Evolutionary conservation across 331 rosid species (phyloP).

Genomic region (Dryas integrifolia): DNA sequence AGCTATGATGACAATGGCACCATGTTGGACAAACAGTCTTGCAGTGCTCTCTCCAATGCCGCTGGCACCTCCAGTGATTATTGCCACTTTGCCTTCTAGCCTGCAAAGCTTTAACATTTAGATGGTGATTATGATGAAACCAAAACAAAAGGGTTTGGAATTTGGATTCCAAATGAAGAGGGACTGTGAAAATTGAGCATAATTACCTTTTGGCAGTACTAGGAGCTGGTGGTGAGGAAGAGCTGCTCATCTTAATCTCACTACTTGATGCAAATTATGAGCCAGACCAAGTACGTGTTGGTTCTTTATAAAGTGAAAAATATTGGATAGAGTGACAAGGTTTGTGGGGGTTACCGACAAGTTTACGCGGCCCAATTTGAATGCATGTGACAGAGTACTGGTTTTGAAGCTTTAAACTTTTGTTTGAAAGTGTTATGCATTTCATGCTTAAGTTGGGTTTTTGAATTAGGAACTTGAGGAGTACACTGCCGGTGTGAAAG

Average conservation of each 20-base stretch:
- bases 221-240: background rate
- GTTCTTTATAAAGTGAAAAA: background rate
- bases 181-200: background rate
- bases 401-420: constrained; percentile 2
- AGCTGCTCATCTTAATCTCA: constrained; percentile 1
- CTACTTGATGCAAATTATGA: background rate
- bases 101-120: constrained; percentile 13
- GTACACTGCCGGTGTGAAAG: no score
- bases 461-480: background rate
- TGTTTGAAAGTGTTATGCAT: constrained; percentile 4
- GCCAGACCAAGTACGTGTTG: no score
- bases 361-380: constrained; percentile 12
- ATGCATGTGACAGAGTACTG: background rate
- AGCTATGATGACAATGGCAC: constrained; percentile 52
- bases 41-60: constrained; percentile 57
- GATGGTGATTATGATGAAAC: background rate
- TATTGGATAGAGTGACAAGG: background rate
- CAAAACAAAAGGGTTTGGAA: background rate
- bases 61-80: constrained; percentile 61
- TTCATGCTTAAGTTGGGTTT: background rate
- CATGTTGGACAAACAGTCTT: constrained; percentile 38
- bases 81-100: constrained; percentile 51
- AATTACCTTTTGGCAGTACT: background rate
- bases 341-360: background rate
- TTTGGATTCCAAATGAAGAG: background rate